phyloP scores from a whole-genome alignment of 2,329 filamentous ascomycete genomes.

The Alternaria gaisen region DNA sequence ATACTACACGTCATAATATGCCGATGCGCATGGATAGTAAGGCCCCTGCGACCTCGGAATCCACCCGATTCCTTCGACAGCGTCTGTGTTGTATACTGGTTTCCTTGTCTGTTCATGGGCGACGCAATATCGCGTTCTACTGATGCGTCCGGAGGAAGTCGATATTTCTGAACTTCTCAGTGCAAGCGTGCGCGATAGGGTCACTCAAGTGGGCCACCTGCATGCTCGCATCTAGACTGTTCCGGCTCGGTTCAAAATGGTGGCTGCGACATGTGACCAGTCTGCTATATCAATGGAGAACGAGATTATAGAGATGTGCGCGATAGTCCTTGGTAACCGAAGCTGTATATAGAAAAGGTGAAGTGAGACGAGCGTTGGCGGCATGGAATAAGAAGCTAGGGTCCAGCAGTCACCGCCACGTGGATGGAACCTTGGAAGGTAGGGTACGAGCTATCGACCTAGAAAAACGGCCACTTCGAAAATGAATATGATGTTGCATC shows the following conservation, averaged over 20 bases:
- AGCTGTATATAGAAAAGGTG: neutral
- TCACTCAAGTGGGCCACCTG: neutral
- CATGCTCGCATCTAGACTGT: neutral
- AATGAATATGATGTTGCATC: neutral
- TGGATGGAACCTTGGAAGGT: neutral
- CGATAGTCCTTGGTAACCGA: neutral
- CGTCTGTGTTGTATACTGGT: neutral
- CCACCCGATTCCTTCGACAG: neutral
- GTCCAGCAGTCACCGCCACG: constrained; percentile 5
- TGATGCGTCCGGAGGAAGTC: neutral
- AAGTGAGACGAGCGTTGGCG: neutral
- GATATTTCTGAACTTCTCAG: neutral
- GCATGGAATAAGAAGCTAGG: neutral
- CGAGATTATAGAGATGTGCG: neutral
- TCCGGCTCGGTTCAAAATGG: neutral
- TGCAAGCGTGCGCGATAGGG: neutral
- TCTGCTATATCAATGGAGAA: neutral
- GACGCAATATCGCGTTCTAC: neutral
- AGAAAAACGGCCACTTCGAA: neutral
- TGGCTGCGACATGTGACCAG: neutral
- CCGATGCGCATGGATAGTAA: neutral
- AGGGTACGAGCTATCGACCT: neutral
- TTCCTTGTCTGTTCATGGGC: neutral
- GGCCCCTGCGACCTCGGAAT: constrained; percentile 2
- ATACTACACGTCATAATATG: neutral